Evolutionary conservation across 2,329 filamentous ascomycete genomes (phyloP).

Genomic region (Alternaria conjuncta): DNA sequence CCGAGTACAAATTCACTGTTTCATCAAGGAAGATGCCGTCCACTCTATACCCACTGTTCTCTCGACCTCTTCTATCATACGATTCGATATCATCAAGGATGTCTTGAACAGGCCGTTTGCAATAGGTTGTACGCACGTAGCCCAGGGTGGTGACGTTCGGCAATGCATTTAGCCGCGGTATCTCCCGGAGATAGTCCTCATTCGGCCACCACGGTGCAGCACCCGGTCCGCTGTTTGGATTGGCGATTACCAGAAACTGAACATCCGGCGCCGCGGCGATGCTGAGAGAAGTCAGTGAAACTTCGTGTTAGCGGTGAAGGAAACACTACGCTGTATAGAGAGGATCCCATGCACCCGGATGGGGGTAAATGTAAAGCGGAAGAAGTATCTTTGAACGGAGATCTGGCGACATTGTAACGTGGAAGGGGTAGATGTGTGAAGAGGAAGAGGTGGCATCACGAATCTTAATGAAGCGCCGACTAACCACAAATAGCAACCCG

Average conservation of each 20-base stretch:
- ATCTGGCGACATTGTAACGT: neutral
- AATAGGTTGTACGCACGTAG: slow-evolving; percentile 60
- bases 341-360: slow-evolving; percentile 56
- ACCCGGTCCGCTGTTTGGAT: slow-evolving; percentile 57
- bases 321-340: slow-evolving; percentile 51
- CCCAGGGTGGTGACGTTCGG: slow-evolving; percentile 59
- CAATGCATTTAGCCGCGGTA: slow-evolving; percentile 49
- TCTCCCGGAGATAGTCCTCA: slow-evolving; percentile 54
- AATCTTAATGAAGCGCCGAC: slow-evolving; percentile 1
- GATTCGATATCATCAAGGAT: slow-evolving; percentile 51
- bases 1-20: slow-evolving; percentile 46
- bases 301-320: neutral
- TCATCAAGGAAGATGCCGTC: slow-evolving; percentile 62
- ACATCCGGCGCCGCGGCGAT: slow-evolving; percentile 43
- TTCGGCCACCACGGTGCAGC: slow-evolving; percentile 53
- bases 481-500: neutral
- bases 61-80: slow-evolving; percentile 53
- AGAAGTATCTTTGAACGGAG: slow-evolving; percentile 49
- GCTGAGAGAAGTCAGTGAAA: slow-evolving; percentile 7
- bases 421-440: neutral
- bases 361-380: slow-evolving; percentile 60
- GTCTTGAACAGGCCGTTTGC: slow-evolving; percentile 29
- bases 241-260: slow-evolving; percentile 60
- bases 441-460: neutral
- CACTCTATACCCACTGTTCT: slow-evolving; percentile 45